These are phyloP conservation scores for Ustulina deusta DNA, from an alignment of 2,329 filamentous ascomycete species.

Conservation along the genomic window DNA sequence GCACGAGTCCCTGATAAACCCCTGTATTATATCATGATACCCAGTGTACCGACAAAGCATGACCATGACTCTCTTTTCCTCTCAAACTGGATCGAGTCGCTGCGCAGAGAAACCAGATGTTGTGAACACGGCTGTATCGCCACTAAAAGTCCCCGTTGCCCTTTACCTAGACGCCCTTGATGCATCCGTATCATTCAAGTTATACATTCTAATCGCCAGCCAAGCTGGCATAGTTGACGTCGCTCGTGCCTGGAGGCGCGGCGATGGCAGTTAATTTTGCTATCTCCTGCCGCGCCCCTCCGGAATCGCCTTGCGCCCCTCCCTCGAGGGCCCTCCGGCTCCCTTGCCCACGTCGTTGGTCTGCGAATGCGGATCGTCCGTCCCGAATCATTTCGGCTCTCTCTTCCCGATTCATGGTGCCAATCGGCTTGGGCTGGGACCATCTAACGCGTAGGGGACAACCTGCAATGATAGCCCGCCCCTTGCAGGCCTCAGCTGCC, in stretches of 20 bases:
- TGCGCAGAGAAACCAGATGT: slow-evolving; percentile 30
- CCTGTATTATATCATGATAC: slow-evolving; percentile 50
- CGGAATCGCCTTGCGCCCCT: slow-evolving; percentile 47
- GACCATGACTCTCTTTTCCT: slow-evolving; percentile 33
- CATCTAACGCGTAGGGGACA: slow-evolving; percentile 91
- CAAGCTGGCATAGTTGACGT: slow-evolving; percentile 87
- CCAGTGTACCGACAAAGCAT: slow-evolving; percentile 44
- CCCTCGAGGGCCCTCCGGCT: slow-evolving; percentile 51
- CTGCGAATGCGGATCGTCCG: slow-evolving; percentile 69
- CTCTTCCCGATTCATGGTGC: slow-evolving; percentile 90
- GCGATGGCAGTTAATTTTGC: slow-evolving; percentile 66
- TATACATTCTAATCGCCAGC: slow-evolving; percentile 74
- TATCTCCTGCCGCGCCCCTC: slow-evolving; percentile 47
- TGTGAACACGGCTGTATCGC: slow-evolving; percentile 36
- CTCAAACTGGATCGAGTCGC: slow-evolving; percentile 18
- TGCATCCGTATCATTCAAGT: slow-evolving; percentile 37
- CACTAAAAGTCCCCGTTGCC: slow-evolving; percentile 16
- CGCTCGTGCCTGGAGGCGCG: slow-evolving; percentile 81
- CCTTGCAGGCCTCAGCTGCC: slow-evolving; percentile 86
- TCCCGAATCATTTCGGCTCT: slow-evolving; percentile 84
- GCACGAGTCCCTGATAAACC: slow-evolving; percentile 17
- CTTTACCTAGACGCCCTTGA: slow-evolving; percentile 51
- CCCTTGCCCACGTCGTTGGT: slow-evolving; percentile 56
- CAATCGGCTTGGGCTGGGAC: slow-evolving; percentile 92
- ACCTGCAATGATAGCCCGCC: slow-evolving; percentile 88